These are phyloP conservation scores for Phialophora chinensis DNA, from an alignment of 2,329 filamentous ascomycete species.

Conservation along the genomic window DNA sequence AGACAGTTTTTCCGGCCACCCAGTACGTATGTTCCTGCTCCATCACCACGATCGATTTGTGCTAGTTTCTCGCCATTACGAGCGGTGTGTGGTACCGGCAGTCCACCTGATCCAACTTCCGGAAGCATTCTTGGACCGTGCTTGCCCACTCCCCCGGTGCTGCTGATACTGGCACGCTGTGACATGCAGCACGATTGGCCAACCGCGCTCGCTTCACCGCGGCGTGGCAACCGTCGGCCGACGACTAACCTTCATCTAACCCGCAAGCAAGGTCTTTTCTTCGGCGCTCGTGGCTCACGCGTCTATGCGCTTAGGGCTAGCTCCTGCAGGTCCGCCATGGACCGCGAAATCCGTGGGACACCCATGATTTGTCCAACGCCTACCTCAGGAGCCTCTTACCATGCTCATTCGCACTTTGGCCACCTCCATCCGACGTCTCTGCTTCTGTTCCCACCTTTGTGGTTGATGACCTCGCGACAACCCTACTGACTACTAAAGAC, in stretches of 20 bases:
- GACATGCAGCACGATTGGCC: conserved; percentile 28
- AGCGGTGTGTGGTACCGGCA: conserved; percentile 17
- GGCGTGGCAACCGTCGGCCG: conserved; percentile 29
- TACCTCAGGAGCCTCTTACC: conserved; percentile 13
- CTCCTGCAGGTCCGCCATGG: conserved; percentile 20
- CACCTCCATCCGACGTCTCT: conserved; percentile 29
- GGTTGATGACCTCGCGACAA: conserved; percentile 17
- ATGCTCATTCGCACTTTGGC: conserved; percentile 28
- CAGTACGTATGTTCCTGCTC: neutral
- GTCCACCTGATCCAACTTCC: conserved; percentile 11
- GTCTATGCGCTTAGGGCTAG: conserved; percentile 6
- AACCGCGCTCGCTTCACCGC: conserved; percentile 17
- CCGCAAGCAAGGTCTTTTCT: conserved; percentile 29
- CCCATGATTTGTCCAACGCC: conserved; percentile 15
- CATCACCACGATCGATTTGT: neutral
- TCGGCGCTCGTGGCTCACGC: conserved; percentile 30
- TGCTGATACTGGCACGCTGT: conserved; percentile 27
- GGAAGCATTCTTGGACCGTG: conserved; percentile 16
- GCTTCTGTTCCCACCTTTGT: conserved; percentile 19
- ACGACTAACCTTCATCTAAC: conserved; percentile 24
- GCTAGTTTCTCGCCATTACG: conserved; percentile 7
- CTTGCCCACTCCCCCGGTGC: conserved; percentile 30
- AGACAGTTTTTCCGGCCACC: neutral
- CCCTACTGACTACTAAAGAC: neutral
- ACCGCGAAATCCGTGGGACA: conserved; percentile 18